Conservation (phyloP, 164 flowering plant species). For the Tetrastigma voinierianum region DNA sequence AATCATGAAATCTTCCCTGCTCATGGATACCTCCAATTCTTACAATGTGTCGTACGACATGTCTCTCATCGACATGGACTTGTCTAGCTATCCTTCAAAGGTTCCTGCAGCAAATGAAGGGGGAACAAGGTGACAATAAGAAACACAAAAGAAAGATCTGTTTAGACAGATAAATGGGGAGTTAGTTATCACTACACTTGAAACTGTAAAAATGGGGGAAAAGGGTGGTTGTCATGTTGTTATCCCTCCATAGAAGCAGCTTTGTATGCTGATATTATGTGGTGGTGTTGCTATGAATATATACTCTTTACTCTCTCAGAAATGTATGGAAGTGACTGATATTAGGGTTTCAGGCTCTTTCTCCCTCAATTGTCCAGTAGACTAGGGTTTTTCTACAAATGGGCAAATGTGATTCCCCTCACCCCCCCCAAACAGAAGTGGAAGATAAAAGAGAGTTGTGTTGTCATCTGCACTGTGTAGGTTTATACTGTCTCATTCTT, state of each 20-base stretch:
- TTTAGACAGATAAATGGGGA: neutral
- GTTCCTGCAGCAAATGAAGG: constrained; percentile 53
- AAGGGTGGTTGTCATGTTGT: neutral
- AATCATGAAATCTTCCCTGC: constrained; percentile 61
- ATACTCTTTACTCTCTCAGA: neutral
- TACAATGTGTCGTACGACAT: constrained; percentile 52
- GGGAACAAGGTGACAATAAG: constrained; percentile 28
- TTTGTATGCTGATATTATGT: neutral
- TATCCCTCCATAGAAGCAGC: neutral
- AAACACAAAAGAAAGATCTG: constrained; percentile 3
- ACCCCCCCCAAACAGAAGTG: too few relatives aligned
- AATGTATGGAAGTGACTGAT: neutral
- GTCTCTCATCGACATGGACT: constrained; percentile 71
- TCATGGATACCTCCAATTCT: constrained; percentile 55
- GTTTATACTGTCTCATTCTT: too few relatives aligned
- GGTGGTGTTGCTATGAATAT: constrained; percentile 6
- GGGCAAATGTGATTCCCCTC: too few relatives aligned
- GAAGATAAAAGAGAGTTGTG: too few relatives aligned
- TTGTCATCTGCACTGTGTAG: too few relatives aligned
- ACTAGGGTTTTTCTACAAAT: too few relatives aligned
- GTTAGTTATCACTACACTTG: neutral
- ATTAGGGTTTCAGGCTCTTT: neutral
- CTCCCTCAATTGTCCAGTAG: too few relatives aligned
- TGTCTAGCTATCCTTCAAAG: constrained; percentile 54
- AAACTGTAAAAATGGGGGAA: neutral